A percentile compares a stretch with the other conserved stretches of the same genome.
Evolutionary conservation across 179 eudicot species (phyloP).

Genomic region (Beta corolliflora): DNA sequence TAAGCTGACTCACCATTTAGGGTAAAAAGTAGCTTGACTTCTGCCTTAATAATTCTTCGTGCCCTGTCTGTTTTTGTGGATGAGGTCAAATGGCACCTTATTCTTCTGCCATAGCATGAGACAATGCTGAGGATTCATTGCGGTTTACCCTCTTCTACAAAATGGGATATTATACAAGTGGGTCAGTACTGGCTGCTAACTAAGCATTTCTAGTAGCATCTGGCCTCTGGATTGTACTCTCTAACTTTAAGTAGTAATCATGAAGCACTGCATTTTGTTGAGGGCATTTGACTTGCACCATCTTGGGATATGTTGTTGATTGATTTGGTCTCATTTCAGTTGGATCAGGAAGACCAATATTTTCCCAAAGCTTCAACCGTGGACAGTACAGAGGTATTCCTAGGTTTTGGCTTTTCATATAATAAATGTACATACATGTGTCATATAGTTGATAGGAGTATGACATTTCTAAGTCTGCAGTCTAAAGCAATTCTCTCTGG

Average conservation of each 20-base stretch:
- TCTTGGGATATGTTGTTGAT: not conserved
- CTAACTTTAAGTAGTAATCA: too few relatives aligned
- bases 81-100: not conserved
- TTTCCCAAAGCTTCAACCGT: conserved; percentile 42
- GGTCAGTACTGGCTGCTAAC: not conserved
- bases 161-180: too few relatives aligned
- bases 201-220: not conserved
- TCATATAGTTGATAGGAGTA: too few relatives aligned
- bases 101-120: not conserved
- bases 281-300: not conserved
- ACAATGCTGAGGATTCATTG: not conserved
- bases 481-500: conserved; percentile 11
- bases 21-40: not conserved
- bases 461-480: not conserved
- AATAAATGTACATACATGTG: not conserved
- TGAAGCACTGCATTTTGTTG: not conserved
- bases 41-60: not conserved
- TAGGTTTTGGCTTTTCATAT: conserved; percentile 5
- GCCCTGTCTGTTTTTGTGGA: not conserved
- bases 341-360: conserved; percentile 64
- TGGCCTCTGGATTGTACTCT: not conserved
- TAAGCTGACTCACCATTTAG: not conserved
- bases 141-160: not conserved
- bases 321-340: conserved; percentile 40
- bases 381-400: conserved; percentile 56